Evolutionary conservation across 805 yeast genomes (phyloP), one percentile per base, ranked within the genome.

Genomic region (Aciculoconidium aculeatum): DNA sequence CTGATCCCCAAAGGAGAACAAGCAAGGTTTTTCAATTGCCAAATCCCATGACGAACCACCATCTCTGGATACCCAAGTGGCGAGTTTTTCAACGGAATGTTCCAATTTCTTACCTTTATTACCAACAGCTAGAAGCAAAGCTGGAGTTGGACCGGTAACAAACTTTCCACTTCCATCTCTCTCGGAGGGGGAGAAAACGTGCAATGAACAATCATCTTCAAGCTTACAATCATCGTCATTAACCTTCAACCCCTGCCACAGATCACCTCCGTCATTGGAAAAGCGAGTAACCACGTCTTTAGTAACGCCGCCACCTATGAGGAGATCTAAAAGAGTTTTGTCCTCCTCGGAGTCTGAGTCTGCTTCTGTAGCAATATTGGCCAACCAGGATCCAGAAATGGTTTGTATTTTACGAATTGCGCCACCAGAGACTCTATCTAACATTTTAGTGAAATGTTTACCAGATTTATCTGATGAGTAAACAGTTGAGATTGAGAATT

Each of bases 11-110:
- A 75, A 77, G 1, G 76, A 66, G 37, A 71, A 74, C 3, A 64
- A 36, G 21, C 72, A 62, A 3, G 83, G 72, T 23, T 64, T 68
- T 15, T 73, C 72, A 9, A 75, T 42, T 1, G 76, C 70, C 32
- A 60, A 49, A 15, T 55, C 53, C 95, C 95, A 85, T 0, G 80
- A 59, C n/a, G 64, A 45, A 15, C 95, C 95, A 15, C 84, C 87
- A 57, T 85, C 86, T 33, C 80, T 59, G 0, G 94, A 80, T 6
- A 83, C 48, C 48, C 63, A 86, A 1, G 92, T 75, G 20, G 42
- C 43, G 39, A 51, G 27, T n/a, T 9, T 41, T 21, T 33, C 26
- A 8, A 37, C 11, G n/a, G 40, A 37, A 8, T 36, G 28, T 7
- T 28, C 30, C 19, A 54, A 37, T 1, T 34, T 34, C 9, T 46